Percentiles rank a stretch among this genome's conserved stretches.
phyloP scores from a whole-genome alignment of 2,329 filamentous ascomycete species.

The Fusarium phyllophilum region DNA sequence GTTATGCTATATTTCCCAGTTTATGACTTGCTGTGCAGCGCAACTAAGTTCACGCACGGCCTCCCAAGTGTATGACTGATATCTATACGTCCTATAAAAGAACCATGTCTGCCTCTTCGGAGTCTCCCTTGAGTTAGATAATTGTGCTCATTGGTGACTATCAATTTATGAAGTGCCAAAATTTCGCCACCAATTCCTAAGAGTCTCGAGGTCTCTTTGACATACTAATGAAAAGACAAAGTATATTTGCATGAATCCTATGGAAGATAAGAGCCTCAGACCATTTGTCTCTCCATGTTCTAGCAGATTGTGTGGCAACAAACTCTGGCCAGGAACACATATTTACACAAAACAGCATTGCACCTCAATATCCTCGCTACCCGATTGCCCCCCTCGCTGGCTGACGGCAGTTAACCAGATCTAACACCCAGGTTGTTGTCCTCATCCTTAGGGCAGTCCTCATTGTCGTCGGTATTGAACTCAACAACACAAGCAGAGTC shows the following conservation, averaged over 20 bases:
- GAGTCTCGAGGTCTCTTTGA: background rate
- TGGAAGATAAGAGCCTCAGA: background rate
- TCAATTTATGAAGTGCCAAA: background rate
- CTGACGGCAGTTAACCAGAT: background rate
- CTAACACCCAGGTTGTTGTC: background rate
- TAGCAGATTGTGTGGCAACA: background rate
- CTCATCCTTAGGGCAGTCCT: slow-evolving; percentile 3
- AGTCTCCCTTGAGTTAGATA: background rate
- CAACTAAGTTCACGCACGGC: background rate
- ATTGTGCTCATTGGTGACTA: too few species aligned
- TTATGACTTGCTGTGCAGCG: background rate
- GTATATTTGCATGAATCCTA: background rate
- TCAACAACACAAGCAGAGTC: slow-evolving; percentile 15
- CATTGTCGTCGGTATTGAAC: slow-evolving; percentile 10
- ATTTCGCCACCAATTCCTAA: background rate
- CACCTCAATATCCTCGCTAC: too few species aligned
- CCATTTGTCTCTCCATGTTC: background rate
- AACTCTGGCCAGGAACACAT: too few species aligned
- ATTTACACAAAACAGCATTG: background rate
- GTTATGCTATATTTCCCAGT: background rate
- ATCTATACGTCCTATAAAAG: background rate
- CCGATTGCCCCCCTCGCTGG: accelerated
- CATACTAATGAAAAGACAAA: too few species aligned
- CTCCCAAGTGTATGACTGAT: background rate
- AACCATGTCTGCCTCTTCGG: background rate